Evolutionary conservation across 129 eudicot genomes (phyloP), one percentile per base, ranked within the genome.

Genomic region (Solidago caesia): DNA sequence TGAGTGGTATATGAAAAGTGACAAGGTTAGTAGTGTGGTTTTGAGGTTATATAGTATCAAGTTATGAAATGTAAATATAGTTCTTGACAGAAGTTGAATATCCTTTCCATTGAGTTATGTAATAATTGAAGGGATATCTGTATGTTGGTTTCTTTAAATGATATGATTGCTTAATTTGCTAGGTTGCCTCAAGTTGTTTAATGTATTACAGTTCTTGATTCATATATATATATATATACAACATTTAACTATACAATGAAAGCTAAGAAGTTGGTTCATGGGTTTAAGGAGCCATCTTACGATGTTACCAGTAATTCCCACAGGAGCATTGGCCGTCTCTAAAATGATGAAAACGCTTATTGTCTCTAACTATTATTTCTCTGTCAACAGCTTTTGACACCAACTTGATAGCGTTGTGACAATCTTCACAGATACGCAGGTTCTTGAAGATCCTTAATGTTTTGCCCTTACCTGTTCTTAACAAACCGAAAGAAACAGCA

Each of bases 281-380:
- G 62, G 63, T 44, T 42, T 14, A 64, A 15, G 70, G 39, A 65
- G 15, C 10, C 44, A 65, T 71, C 75, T 68, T 59, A 3, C 59
- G 62, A 68, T 46, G 5, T 59, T 83, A 83, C 86, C 83, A 78
- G 79, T 74, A 78, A 56, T 83, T 83, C 39, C 81, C 67, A 42
- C 86, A 83, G 59, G 86, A 78, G 72, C 86, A 82, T 13, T 11
- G 48, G 15, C 86, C 83, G 13, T 69, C 57, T 73, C 79, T 82
- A 25, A 82, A 82, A 82, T 78, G 83, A 55, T 78, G 83, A 74
- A 83, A 83, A 58, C 77, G 76, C 53, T 83, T 78, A 74, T 79
- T 78, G 42, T 83, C 83, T 44, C 86, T 59, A 53, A 83, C 81
- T 12, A 74, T 63, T 29, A 83, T 78, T 74, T 78, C 78, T 68